A percentile compares a stretch with the other conserved stretches of the same genome.
Evolutionary conservation across 306 rosid species (phyloP).

Genomic region (Prunus dulcis): DNA sequence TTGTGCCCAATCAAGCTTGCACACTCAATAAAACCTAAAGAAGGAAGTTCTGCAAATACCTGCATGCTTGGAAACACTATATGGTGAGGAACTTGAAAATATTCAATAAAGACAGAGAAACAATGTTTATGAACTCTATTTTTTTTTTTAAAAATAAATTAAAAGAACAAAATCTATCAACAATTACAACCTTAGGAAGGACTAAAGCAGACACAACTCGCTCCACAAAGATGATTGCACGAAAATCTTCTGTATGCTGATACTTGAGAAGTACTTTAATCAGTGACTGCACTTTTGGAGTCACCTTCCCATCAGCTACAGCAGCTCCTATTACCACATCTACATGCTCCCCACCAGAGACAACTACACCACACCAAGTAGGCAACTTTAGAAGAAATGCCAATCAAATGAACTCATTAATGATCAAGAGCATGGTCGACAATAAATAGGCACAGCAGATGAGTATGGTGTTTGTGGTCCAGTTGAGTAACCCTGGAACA

Average conservation of each 20-base stretch:
- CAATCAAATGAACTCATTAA: constrained; percentile 21
- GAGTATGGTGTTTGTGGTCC: background rate
- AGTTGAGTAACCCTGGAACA: background rate
- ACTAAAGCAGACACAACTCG: constrained; percentile 98
- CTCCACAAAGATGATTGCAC: constrained; percentile 97
- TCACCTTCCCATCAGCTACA: constrained; percentile 98
- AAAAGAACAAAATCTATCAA: constrained; percentile 10
- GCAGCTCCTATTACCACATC: constrained; percentile 98
- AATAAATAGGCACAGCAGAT: background rate
- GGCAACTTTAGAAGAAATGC: constrained; percentile 22
- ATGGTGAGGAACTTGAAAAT: constrained; percentile 28
- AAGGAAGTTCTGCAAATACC: constrained; percentile 97
- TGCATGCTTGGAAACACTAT: constrained; percentile 43
- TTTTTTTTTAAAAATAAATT: background rate
- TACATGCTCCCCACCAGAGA: constrained; percentile 98
- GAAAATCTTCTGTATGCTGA: constrained; percentile 91
- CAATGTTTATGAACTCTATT: background rate
- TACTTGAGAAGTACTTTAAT: constrained; percentile 86
- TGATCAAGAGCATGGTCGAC: constrained; percentile 5
- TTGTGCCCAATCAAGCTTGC: constrained; percentile 98
- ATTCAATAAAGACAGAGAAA: constrained; percentile 15
- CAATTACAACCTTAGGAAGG: constrained; percentile 83
- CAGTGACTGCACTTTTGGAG: constrained; percentile 97
- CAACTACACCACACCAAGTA: constrained; percentile 49
- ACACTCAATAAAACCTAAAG: constrained; percentile 82